A percentile compares a stretch with the other conserved stretches of the same genome.
Evolutionary conservation across 257 asterid species (phyloP).

Genomic region (Scutellaria baicalensis): DNA sequence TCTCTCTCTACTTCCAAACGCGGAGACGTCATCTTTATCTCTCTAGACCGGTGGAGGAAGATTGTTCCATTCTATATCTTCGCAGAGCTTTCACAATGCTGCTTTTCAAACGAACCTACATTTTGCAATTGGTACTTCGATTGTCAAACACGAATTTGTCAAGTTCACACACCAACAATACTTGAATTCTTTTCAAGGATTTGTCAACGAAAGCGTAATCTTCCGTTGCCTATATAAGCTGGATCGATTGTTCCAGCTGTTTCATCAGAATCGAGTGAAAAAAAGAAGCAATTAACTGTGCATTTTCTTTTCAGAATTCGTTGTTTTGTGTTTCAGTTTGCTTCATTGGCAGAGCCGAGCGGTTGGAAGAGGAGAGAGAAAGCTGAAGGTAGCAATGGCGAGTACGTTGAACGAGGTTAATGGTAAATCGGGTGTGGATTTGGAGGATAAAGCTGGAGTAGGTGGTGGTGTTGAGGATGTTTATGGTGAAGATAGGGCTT

Average conservation of each 20-base stretch:
- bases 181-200: background rate
- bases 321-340: constrained; percentile 34
- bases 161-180: constrained; percentile 12
- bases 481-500: constrained; percentile 88
- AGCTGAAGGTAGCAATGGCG: constrained; percentile 30
- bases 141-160: background rate
- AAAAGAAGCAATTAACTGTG: background rate
- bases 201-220: background rate
- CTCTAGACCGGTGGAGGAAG: constrained; percentile 18
- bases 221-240: constrained; percentile 28
- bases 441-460: constrained; percentile 46
- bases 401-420: constrained; percentile 43
- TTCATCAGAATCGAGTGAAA: background rate
- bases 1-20: constrained; percentile 10
- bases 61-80: constrained; percentile 6
- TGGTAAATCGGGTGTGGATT: constrained; percentile 49
- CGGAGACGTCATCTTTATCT: background rate
- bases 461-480: constrained; percentile 84
- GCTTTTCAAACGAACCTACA: constrained; percentile 24
- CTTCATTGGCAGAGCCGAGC: constrained; percentile 56
- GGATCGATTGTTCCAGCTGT: background rate
- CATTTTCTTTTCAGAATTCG: background rate
- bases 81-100: constrained; percentile 32
- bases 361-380: constrained; percentile 30
- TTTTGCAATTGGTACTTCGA: constrained; percentile 8